Evolutionary conservation across 306 rosid genomes (phyloP), one percentile per base, ranked within the genome.

Genomic region (Hippophae rhamnoides): DNA sequence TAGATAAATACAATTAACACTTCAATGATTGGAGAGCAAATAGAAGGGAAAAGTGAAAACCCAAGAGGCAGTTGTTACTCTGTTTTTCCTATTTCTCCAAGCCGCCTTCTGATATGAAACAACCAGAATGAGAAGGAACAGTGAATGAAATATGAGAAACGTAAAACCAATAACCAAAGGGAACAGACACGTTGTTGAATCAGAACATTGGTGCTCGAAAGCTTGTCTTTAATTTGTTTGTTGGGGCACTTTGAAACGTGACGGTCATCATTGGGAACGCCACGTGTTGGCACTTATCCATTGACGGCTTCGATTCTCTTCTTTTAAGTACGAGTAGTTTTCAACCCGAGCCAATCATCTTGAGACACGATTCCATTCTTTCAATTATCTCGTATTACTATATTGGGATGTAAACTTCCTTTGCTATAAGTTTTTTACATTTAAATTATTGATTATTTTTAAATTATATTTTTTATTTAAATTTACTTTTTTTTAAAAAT

Each of bases 191-290:
- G 80, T 42, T 0, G 70, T 54, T 52, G 72, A 65, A 69, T 70
- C 68, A 49, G 57, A 66, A 62, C 40, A 57, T 50, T 41, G 26
- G 69, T 70, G 69, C 66, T 58, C 43, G 48, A n/a, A 47, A 10
- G 66, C 53, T 52, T 43, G 52, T 51, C 60, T 49, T 57, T 48
- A 41, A 25, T 25, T 53, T 26, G 14, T 40, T 54, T 25, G 56
- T 25, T 54, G 64, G 64, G 60, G 84, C 68, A 73, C 69, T 58
- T 60, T 26, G 70, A 47, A 58, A 46, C 58, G 53, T 67, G 54
- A 76, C 70, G 72, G 77, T 67, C 58, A 48, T 3, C 6, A 47
- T 6, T 5, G 7, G 13, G 0, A 1, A 10, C 43, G 85, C 64
- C 82, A 73, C 74, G 54, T 64, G 82, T 73, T 38, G 0, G 9